Evolutionary conservation across 2,329 filamentous ascomycete genomes (phyloP).

Genomic region (Ceratocystiopsis minuta): DNA sequence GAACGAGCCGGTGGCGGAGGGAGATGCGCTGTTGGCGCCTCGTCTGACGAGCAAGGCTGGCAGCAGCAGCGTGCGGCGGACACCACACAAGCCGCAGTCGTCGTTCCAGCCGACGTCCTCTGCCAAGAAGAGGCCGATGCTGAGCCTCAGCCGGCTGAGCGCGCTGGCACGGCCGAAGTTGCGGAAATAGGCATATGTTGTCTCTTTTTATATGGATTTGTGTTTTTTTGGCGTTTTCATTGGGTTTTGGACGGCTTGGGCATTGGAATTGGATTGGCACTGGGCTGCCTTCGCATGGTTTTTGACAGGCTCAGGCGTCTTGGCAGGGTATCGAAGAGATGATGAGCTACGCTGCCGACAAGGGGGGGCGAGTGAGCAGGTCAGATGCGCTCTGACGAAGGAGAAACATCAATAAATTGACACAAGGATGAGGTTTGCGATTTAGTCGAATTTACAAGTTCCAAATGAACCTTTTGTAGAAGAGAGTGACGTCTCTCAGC

Average conservation of each 20-base stretch:
- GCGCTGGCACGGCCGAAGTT: slow-evolving; percentile 43
- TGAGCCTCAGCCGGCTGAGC: slow-evolving; percentile 42
- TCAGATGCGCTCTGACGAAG: too few species aligned
- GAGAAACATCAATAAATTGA: too few species aligned
- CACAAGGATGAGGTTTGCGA: too few species aligned
- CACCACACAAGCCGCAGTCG: slow-evolving; percentile 12
- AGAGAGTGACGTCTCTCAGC: too few species aligned
- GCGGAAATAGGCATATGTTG: slow-evolving; percentile 17
- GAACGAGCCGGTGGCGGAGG: slow-evolving; percentile 28
- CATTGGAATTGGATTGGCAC: neutral
- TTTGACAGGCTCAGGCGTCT: too few species aligned
- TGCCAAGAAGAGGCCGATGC: slow-evolving; percentile 23
- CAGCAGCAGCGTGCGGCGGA: slow-evolving; percentile 1
- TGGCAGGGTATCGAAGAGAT: too few species aligned
- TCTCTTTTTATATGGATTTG: neutral
- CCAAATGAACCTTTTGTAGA: too few species aligned
- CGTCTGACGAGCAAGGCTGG: slow-evolving; percentile 18
- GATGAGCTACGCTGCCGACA: too few species aligned
- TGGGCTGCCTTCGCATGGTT: too few species aligned
- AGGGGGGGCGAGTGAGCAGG: too few species aligned
- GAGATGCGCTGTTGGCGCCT: slow-evolving; percentile 33
- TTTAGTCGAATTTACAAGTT: too few species aligned
- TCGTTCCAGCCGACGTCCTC: neutral
- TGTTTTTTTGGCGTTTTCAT: neutral
- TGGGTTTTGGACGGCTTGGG: too few species aligned